Evolutionary conservation across 2,329 filamentous ascomycete genomes (phyloP).

Genomic region (Sphaerulina musiva): DNA sequence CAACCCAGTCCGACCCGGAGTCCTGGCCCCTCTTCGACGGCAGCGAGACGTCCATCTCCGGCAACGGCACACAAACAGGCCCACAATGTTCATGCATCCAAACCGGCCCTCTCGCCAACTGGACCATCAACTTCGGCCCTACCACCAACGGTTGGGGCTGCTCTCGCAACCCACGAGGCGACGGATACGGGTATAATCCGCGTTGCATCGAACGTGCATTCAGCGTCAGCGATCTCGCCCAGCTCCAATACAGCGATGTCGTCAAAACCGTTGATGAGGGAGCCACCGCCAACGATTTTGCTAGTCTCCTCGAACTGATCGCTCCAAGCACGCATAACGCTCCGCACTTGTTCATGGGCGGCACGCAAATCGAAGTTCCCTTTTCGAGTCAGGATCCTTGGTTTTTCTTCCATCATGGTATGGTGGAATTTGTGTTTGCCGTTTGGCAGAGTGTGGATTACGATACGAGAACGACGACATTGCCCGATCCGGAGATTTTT

Average conservation of each 20-base stretch:
- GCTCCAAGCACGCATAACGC: slow-evolving; percentile 4
- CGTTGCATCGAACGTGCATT: slow-evolving; percentile 15
- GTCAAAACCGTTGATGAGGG: slow-evolving; percentile 11
- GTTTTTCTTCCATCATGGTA: slow-evolving; percentile 44
- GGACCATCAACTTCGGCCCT: slow-evolving; percentile 23
- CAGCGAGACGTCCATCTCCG: slow-evolving; percentile 37
- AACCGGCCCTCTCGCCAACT: slow-evolving; percentile 45
- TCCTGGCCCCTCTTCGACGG: slow-evolving; percentile 45
- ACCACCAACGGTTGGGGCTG: slow-evolving; percentile 12
- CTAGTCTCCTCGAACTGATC: slow-evolving; percentile 11
- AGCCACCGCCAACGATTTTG: slow-evolving; percentile 17
- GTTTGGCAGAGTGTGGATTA: slow-evolving; percentile 43
- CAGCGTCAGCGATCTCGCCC: slow-evolving; percentile 1
- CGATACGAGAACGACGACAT: slow-evolving; percentile 4
- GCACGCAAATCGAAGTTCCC: slow-evolving; percentile 17
- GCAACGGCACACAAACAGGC: slow-evolving; percentile 20
- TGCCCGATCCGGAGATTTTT: slow-evolving; percentile 9
- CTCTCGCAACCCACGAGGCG: slow-evolving; percentile 15
- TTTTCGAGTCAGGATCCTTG: slow-evolving; percentile 40
- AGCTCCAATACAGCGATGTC: slow-evolving; percentile 14
- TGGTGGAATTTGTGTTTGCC: slow-evolving; percentile 43
- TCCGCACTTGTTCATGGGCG: slow-evolving; percentile 14
- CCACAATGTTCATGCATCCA: slow-evolving; percentile 44
- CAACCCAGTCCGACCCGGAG: slow-evolving; percentile 35
- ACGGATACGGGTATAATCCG: slow-evolving; percentile 16